A percentile compares a stretch with the other conserved stretches of the same genome.
Evolutionary conservation across 805 yeast genomes (phyloP).

Genomic region (Suhomyces tanzawaensis): DNA sequence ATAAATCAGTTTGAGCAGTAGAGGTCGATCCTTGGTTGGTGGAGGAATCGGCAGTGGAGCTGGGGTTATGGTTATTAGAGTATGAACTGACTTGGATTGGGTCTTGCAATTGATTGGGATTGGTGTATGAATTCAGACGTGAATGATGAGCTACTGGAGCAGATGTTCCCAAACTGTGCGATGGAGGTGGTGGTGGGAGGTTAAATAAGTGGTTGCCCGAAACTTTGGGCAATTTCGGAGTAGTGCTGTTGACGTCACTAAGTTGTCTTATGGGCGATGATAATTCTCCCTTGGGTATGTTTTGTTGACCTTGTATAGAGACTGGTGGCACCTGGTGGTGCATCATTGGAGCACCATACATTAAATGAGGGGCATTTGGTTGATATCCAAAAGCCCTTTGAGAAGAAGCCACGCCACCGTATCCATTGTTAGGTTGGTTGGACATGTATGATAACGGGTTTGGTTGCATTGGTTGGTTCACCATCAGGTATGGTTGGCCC

Average conservation of each 20-base stretch:
- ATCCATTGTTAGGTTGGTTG: slow-evolving; percentile 11
- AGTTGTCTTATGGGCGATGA: slow-evolving; percentile 34
- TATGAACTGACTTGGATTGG: slow-evolving; percentile 5
- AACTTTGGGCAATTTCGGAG: slow-evolving; percentile 35
- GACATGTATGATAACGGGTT: slow-evolving; percentile 22
- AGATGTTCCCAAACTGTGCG: slow-evolving; percentile 13
- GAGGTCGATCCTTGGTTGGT: slow-evolving; percentile 1
- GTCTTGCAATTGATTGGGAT: slow-evolving; percentile 9
- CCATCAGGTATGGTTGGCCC: slow-evolving; percentile 17
- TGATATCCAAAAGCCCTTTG: slow-evolving; percentile 14
- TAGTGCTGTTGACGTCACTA: slow-evolving; percentile 17
- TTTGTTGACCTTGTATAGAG: slow-evolving; percentile 8
- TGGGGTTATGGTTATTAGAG: slow-evolving; percentile 10
- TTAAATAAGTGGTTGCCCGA: slow-evolving; percentile 24
- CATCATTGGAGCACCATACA: slow-evolving; percentile 22
- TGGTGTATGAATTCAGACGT: slow-evolving; percentile 27
- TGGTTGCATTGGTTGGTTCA: slow-evolving; percentile 14
- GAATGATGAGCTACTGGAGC: slow-evolving; percentile 26
- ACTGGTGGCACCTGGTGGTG: slow-evolving; percentile 12
- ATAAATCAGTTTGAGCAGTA: slow-evolving; percentile 22
- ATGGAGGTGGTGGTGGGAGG: slow-evolving; percentile 34
- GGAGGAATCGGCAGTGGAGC: slow-evolving; percentile 8
- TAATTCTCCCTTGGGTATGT: slow-evolving; percentile 34
- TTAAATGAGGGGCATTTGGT: slow-evolving; percentile 19
- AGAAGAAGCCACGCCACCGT: slow-evolving; percentile 1